These are phyloP conservation scores for Galeopsis tetrahit DNA, from an alignment of 257 asterid genomes.

Conservation along the genomic window DNA sequence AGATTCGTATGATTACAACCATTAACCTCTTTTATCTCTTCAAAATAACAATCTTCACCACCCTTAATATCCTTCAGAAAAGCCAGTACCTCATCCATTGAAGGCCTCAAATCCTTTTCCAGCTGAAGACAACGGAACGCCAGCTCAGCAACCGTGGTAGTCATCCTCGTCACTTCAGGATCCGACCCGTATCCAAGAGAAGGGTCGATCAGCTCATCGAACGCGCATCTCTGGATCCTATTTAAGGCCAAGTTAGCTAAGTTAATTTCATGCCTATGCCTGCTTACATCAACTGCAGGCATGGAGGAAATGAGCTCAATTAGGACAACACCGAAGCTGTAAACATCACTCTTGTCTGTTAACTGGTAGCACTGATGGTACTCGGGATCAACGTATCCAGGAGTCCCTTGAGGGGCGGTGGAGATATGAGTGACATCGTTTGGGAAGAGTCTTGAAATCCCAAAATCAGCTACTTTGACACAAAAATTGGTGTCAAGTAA, in stretches of 20 bases:
- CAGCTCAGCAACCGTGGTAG: slow-evolving; percentile 72
- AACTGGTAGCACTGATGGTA: slow-evolving; percentile 74
- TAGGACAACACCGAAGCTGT: slow-evolving; percentile 2
- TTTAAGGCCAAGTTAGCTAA: slow-evolving; percentile 46
- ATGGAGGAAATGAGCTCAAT: slow-evolving; percentile 6
- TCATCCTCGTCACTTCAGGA: slow-evolving; percentile 50
- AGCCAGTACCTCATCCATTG: slow-evolving; percentile 66
- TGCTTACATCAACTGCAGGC: slow-evolving; percentile 62
- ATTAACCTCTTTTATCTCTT: slow-evolving; percentile 16
- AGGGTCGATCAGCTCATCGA: not conserved
- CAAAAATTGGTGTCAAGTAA: slow-evolving; percentile 56
- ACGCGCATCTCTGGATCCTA: slow-evolving; percentile 2
- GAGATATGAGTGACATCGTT: slow-evolving; percentile 64
- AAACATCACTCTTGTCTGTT: slow-evolving; percentile 62
- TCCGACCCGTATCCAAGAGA: not conserved
- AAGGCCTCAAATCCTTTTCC: slow-evolving; percentile 74
- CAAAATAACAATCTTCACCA: slow-evolving; percentile 31
- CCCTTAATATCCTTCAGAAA: slow-evolving; percentile 48
- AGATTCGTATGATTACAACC: slow-evolving; percentile 1
- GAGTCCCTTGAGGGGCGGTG: slow-evolving; percentile 60
- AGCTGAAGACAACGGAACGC: slow-evolving; percentile 75
- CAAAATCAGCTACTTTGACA: slow-evolving; percentile 81
- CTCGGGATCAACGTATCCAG: slow-evolving; percentile 63
- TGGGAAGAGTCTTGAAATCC: slow-evolving; percentile 70
- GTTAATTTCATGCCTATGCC: slow-evolving; percentile 72